Evolutionary conservation across 768 basidiomycete species (phyloP), one percentile per base, ranked within the genome.

Genomic region (Chalciporus sphaerocephalus): DNA sequence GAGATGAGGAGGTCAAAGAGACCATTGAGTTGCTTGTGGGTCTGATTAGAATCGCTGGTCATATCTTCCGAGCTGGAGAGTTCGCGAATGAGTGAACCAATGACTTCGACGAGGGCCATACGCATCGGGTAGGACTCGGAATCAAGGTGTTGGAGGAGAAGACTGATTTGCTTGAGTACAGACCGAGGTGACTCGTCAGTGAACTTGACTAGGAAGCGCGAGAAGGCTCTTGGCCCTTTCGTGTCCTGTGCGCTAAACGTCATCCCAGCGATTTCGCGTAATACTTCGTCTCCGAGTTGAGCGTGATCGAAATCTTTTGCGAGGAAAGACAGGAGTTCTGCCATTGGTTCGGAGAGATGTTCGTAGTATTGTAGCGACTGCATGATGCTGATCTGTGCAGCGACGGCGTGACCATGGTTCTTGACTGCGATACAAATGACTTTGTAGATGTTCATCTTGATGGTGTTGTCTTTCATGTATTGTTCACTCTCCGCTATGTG

Each of bases 71-170:
- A 74, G 16, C 67, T 60, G 0, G 87, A 81, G 11, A 97, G 78
- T 52, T 97, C 90, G 35, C 75, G 73, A 59, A 98, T 92, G 50
- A 98, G 79, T 47, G 74, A 71, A 5, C 91, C 92, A 32, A 98
- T 80, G 46, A 94, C 78, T 61, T 98, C 95, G 40, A 99, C 80
- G 45, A 99, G 75, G 1, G 92, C 91, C 72, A 92, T 87, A 33
- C 96, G 91, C 83, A 99, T 93, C 0, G 93, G 90, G 60, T 98
- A 96, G 0, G 93, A 85, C 92, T 99, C 96, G 21, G 89, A 92
- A 59, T 99, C 95, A 12, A 97, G 71, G 56, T 97, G 94, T 15
- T 78, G 73, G 17, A 90, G 73, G 12, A 99, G 71, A 38, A 97
- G 67, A 58, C 84, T 83, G 50, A 98, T 84, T 66, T 97, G 93